Evolutionary conservation across 2,329 filamentous ascomycete genomes (phyloP), one percentile per base, ranked within the genome.

Genomic region (Lojkania enalia): DNA sequence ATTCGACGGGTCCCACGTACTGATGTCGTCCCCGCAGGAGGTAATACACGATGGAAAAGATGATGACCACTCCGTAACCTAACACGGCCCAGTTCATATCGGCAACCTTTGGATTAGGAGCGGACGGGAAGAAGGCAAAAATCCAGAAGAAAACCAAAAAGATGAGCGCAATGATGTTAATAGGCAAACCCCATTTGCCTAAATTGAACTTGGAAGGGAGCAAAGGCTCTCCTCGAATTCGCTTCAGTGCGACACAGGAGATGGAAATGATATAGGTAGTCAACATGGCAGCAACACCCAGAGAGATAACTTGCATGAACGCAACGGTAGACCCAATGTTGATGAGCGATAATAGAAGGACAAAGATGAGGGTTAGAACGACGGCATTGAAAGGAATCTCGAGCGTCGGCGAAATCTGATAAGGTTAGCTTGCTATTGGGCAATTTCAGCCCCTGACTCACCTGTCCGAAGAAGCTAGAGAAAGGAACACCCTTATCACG

Each of bases 61-160:
- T 57, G 20, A 76, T 55, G 20, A 74, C 61, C 2, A 60, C 68
- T 12, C 66, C 63, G 47, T 73, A 77, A 49, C 75, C 72, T 2
- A 60, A 58, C 18, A 68, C 54, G 30, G 63, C 66, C 72, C 73
- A 77, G 48, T 77, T 77, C 73, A 77, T 76, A 3, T 60, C 69
- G 3, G 21, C 44, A 1, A 47, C 33, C 1, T 31, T 38, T 3
- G 54, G 56, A 25, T 54, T 21, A 3, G 56, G 56, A 2, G 18
- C 33, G 12, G 51, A 35, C 0, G 73, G 73, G 46, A 74, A 76
- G 42, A 76, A 74, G 1, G 61, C 55, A 44, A 75, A 73, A 3
- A 75, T 44, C 36, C 70, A 74, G 2, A 70, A 46, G 0, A 71
- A 63, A 1, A 64, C 31, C 5, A 74, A 49, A 44, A 72, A 76